These are phyloP conservation scores for Bonnemaisonia californica DNA, from an alignment of 31 red algal species.

Conservation along the genomic window DNA sequence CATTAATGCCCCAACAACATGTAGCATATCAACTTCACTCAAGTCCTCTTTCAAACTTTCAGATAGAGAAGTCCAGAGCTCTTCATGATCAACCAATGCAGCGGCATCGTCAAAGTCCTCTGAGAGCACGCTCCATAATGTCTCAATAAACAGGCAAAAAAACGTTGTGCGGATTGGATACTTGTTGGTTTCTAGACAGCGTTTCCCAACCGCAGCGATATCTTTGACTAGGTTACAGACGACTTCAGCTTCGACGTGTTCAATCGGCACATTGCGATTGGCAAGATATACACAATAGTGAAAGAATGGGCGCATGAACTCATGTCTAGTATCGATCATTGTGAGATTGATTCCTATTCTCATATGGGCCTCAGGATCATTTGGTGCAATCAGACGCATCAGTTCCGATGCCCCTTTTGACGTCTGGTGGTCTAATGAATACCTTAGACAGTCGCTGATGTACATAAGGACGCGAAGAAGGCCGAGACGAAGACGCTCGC, in stretches of 20 bases:
- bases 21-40: conserved; percentile 10
- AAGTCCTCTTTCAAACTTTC: not conserved
- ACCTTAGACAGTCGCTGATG: conserved; percentile 30
- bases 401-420: not conserved
- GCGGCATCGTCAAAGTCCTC: conserved; percentile 7
- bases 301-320: conserved; percentile 18
- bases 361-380: conserved; percentile 31
- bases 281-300: conserved; percentile 33
- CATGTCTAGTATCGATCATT: conserved; percentile 8
- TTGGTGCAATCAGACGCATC: conserved; percentile 2
- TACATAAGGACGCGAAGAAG: conserved; percentile 31
- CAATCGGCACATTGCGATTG: conserved; percentile 33
- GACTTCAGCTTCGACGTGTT: conserved; percentile 22
- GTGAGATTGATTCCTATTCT: conserved; percentile 26
- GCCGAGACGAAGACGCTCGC: conserved; percentile 3
- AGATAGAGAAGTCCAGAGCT: not conserved
- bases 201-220: not conserved
- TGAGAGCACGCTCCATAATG: conserved; percentile 21
- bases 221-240: conserved; percentile 23
- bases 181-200: not conserved
- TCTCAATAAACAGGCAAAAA: conserved; percentile 11
- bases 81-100: not conserved
- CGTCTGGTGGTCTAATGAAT: conserved; percentile 9
- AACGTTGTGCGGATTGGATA: not conserved
- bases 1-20: conserved; percentile 22